These are phyloP conservation scores for Phellinidium pouzarii DNA, from an alignment of 1,284 basidiomycete genomes.

Conservation along the genomic window DNA sequence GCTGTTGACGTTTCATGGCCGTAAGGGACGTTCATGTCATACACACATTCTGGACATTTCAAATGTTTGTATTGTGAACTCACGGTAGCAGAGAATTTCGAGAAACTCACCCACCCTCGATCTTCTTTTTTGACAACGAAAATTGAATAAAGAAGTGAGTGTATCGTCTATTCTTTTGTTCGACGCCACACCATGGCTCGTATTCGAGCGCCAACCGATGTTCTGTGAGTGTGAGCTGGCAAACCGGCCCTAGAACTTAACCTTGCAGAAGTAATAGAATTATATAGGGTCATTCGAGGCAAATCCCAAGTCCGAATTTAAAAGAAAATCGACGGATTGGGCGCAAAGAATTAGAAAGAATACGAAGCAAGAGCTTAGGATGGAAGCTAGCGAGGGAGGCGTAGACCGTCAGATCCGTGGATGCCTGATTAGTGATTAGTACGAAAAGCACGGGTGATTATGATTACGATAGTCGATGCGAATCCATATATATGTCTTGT, in stretches of 20 bases:
- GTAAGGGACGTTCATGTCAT: neutral
- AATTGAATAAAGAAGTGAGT: neutral
- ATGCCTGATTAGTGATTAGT: neutral
- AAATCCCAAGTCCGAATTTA: neutral
- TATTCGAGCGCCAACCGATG: neutral
- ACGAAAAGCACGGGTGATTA: neutral
- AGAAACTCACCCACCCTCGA: neutral
- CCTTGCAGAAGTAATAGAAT: slow-evolving; percentile 1
- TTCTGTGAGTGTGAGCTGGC: slow-evolving; percentile 4
- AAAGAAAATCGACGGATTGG: slow-evolving; percentile 3
- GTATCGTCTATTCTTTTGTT: slow-evolving; percentile 2
- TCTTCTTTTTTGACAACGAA: neutral
- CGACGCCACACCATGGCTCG: too few relatives aligned
- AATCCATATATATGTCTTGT: too few relatives aligned
- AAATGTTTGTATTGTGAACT: neutral
- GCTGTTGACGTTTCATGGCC: neutral
- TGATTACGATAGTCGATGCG: neutral
- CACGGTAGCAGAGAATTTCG: neutral
- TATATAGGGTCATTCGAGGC: slow-evolving; percentile 1
- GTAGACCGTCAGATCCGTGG: neutral
- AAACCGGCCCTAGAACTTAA: slow-evolving; percentile 8
- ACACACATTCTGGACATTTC: neutral
- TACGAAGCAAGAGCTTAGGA: slow-evolving; percentile 1
- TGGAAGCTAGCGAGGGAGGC: slow-evolving; percentile 3
- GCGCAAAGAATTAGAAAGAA: slow-evolving; percentile 8